These are phyloP conservation scores for Leccinum uliginosum DNA, from an alignment of 768 basidiomycete species.

Conservation along the genomic window DNA sequence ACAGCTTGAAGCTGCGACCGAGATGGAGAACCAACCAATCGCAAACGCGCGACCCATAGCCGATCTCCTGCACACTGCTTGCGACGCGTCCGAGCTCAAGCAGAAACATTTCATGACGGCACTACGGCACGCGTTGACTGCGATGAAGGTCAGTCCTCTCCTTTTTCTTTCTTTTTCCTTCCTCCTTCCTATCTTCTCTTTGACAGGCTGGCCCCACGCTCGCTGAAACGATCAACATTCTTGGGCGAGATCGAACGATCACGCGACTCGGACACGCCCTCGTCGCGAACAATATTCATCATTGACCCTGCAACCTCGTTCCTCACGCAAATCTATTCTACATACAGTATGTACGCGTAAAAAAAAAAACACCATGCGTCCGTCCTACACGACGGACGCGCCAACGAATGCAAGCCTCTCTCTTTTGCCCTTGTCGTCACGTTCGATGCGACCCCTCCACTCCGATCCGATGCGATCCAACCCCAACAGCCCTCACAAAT, in stretches of 20 bases:
- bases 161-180: not conserved
- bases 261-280: conserved; percentile 17
- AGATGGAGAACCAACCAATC: not conserved
- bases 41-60: not conserved
- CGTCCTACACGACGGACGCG: no score
- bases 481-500: conserved; percentile 42
- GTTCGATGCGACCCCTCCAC: no score
- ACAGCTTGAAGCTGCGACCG: conserved; percentile 1
- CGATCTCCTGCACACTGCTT: conserved; percentile 43
- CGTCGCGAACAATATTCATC: not conserved
- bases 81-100: conserved; percentile 35
- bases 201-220: conserved; percentile 41
- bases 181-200: not conserved
- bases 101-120: conserved; percentile 63
- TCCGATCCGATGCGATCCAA: no score
- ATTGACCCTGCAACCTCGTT: no score
- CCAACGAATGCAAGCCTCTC: no score
- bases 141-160: conserved; percentile 61
- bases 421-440: no score
- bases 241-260: conserved; percentile 30
- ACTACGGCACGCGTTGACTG: conserved; percentile 75
- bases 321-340: not conserved
- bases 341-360: not conserved
- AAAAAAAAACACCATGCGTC: no score
- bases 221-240: conserved; percentile 35